phyloP scores from a whole-genome alignment of 202 grass and related monocot species.

The Brachypodium distachyon region DNA sequence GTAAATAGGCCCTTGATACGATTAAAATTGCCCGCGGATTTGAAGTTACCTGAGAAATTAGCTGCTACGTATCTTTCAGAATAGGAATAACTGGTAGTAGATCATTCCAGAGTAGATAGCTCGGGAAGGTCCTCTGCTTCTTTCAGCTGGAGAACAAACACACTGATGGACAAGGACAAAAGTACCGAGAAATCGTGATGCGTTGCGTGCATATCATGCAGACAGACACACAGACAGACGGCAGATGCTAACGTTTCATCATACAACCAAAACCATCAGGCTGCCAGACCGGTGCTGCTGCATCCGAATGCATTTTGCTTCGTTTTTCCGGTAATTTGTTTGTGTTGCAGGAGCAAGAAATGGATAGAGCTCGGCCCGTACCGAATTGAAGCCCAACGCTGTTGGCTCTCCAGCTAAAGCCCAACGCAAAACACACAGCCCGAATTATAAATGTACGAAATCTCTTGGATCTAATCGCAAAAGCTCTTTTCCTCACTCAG shows the following conservation, averaged over 20 bases:
- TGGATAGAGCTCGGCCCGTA: too few species aligned
- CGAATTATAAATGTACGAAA: neutral
- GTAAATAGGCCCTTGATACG: neutral
- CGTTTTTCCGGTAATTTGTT: too few species aligned
- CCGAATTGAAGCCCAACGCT: too few species aligned
- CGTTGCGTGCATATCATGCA: neutral
- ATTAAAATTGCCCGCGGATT: neutral
- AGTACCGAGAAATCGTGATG: neutral
- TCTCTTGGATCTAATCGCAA: slow-evolving; percentile 1
- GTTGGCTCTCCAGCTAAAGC: too few species aligned
- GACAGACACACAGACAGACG: neutral
- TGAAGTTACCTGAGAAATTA: neutral
- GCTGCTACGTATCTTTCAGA: slow-evolving; percentile 21
- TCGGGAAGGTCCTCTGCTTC: neutral
- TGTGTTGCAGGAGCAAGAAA: too few species aligned
- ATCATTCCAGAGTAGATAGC: neutral
- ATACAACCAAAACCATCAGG: neutral
- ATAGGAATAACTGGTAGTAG: slow-evolving; percentile 7
- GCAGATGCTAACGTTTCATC: slow-evolving; percentile 30
- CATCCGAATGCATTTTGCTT: too few species aligned
- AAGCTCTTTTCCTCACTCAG: too few species aligned
- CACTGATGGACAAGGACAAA: neutral
- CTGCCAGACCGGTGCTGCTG: neutral
- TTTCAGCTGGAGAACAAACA: neutral
- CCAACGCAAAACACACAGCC: too few species aligned